Evolutionary conservation across 176 grass and related monocot species (phyloP), one percentile per base, ranked within the genome.

Genomic region (Thinopyrum elongatum): DNA sequence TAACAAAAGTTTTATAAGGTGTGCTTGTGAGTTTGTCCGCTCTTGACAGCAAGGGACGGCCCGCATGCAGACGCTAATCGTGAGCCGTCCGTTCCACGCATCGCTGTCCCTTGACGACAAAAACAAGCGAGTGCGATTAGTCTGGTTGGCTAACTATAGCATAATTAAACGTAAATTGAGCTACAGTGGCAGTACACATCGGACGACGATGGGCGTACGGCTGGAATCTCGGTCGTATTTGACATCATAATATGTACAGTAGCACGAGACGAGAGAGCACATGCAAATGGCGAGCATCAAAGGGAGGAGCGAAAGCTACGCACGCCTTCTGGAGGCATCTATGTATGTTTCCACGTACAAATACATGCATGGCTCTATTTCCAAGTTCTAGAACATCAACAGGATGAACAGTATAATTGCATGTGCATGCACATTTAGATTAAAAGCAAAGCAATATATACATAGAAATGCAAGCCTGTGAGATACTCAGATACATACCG

Each of bases 221-320:
- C 61, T 8, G 26, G 33, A 72, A 38, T 60, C 29, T 38, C n/a
- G 87, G 81, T 79, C 75, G 16, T 65, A 55, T 79, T 79, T 84
- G 70, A 62, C 73, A 64, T 65, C 67, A 31, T 38, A n/a, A 36
- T 30, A 38, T 66, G 7, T 3, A 22, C 53, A 58, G 53, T 4
- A 13, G 55, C 19, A 70, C 8, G 51, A 35, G 53, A 58, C 53
- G 53, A 58, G 53, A 58, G 70, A 31, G 10, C 2, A 19, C 61
- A 78, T 57, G 62, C 29, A 55, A 3, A 51, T 31, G 75, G 8
- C 49, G 38, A 12, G 83, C 58, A 39, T 66, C 82, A 13, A 42
- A 23, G 27, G 1, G 29, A 17, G 7, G 21, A 58, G 13, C 57
- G 82, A 89, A 80, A 80, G 83, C 77, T 47, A 89, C 88, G 26